These are phyloP conservation scores for Penicillium goetzii DNA, from an alignment of 495 filamentous ascomycete species.

Conservation along the genomic window DNA sequence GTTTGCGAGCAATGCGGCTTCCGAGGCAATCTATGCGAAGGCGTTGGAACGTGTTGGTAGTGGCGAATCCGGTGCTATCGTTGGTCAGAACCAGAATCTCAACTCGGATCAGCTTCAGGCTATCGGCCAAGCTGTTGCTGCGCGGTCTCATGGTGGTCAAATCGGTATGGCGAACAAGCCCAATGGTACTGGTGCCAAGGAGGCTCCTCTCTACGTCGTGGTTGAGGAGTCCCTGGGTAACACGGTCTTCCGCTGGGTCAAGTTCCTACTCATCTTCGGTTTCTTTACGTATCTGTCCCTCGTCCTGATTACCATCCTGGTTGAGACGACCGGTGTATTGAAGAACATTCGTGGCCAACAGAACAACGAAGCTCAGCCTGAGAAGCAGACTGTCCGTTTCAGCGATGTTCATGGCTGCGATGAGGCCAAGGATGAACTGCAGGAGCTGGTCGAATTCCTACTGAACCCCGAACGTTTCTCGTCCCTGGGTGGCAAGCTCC, in stretches of 20 bases:
- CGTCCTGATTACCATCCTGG: slow-evolving; percentile 72
- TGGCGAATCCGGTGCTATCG: slow-evolving; percentile 50
- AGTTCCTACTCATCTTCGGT: slow-evolving; percentile 77
- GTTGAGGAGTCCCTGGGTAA: slow-evolving; percentile 87
- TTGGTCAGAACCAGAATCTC: slow-evolving; percentile 45
- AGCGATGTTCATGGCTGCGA: slow-evolving; percentile 96
- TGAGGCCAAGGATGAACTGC: slow-evolving; percentile 96
- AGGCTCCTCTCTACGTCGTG: slow-evolving; percentile 86
- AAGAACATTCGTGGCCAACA: slow-evolving; percentile 73
- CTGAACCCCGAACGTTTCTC: slow-evolving; percentile 90
- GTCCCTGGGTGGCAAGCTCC: slow-evolving; percentile 89
- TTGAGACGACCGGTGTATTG: slow-evolving; percentile 76
- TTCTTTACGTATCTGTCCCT: slow-evolving; percentile 74
- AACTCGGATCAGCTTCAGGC: slow-evolving; percentile 73
- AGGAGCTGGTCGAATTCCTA: slow-evolving; percentile 95
- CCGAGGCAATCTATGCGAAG: slow-evolving; percentile 72
- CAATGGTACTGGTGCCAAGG: slow-evolving; percentile 68
- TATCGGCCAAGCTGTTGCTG: slow-evolving; percentile 84
- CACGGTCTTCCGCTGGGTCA: slow-evolving; percentile 85
- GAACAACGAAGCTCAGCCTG: slow-evolving; percentile 81
- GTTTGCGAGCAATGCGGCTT: slow-evolving; percentile 75
- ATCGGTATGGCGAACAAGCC: slow-evolving; percentile 48
- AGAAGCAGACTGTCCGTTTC: slow-evolving; percentile 90
- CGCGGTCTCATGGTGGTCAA: slow-evolving; percentile 69
- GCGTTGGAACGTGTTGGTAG: slow-evolving; percentile 72